phyloP scores from a whole-genome alignment of 139 green algal genomes.

The Chlamydomonas incerta region DNA sequence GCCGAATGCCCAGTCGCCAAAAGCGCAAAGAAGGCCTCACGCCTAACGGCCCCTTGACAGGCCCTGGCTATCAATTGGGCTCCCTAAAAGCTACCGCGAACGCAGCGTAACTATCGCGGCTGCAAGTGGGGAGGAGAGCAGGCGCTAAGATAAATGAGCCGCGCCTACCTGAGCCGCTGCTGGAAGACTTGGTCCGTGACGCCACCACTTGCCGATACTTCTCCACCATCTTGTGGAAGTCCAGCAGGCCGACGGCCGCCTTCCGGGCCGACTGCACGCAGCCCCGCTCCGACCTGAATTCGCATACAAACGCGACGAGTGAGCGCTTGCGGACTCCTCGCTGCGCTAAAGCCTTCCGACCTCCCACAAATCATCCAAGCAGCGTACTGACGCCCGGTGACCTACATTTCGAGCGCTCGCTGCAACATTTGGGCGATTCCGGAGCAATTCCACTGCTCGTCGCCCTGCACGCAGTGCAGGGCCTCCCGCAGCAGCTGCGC shows the following conservation, averaged over 20 bases:
- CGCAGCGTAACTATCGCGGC: no score
- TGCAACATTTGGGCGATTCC: slow-evolving; percentile 33
- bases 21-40: background rate
- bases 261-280: slow-evolving; percentile 27
- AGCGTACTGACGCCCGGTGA: no score
- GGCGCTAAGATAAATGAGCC: no score
- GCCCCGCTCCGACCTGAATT: slow-evolving; percentile 2
- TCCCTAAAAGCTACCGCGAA: no score
- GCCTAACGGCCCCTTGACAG: background rate
- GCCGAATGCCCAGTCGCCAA: background rate
- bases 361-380: no score
- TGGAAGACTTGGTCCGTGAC: slow-evolving; percentile 17
- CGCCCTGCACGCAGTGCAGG: slow-evolving; percentile 21
- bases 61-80: no score
- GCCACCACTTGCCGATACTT: slow-evolving; percentile 41
- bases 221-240: slow-evolving; percentile 47
- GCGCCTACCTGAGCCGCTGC: slow-evolving; percentile 22
- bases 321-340: no score
- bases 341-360: no score
- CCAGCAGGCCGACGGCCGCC: slow-evolving; percentile 24
- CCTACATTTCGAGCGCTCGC: background rate
- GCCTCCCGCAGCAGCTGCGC: slow-evolving; percentile 23
- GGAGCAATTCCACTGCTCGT: slow-evolving; percentile 44
- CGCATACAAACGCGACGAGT: no score
- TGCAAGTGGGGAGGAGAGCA: background rate